Base-by-base conservation (phyloP, 2,329 filamentous ascomycete genomes). In the Calonectria pauciramosa region DNA sequence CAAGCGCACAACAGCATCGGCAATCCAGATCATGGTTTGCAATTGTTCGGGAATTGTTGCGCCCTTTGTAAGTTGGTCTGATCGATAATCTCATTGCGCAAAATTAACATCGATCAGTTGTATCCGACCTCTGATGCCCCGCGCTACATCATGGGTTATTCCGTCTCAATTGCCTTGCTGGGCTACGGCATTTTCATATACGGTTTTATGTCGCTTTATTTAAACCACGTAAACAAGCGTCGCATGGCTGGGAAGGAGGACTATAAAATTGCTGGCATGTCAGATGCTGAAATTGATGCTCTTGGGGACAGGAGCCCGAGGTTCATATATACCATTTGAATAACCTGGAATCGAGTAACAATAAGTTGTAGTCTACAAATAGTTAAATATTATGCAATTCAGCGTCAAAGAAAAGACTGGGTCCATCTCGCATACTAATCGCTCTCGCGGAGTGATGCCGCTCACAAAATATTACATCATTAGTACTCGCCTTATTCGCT, bases 301-400 rank as follows among this genome's bases (percentile, higher is more conserved):
- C 68, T 74, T 28, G 72, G 72, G 4, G 72, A 74, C 32, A 59
- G 38, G 32, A 74, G 72, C 20, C 72, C 72, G 30, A 68, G 68
- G 41, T 71, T 74, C 28, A 63, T 74, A 30, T 71, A 74, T 34
- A 71, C 68, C 3, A 71, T 71, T 52, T 71, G 23, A 71, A 23
- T 44, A 20, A 7, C 2, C 14, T 20, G 14, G 23, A 38, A 23
- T 28, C n/a, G 44, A 23, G 11, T 47, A 9, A n/a, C n/a, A n/a
- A 5, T 23, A 23, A 23, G 10, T 10, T 23, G 13, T 13, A 23
- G 2, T 4, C 2, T 11, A 47, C 41, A 23, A 47, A 47, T 47
- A 47, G 44, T 47, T 47, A 23, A 47, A 47, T 47, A 23, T 23
- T 47, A 47, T 23, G n/a, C 9, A 23, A 47, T 47, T 23, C 5